These are phyloP conservation scores for Quercus rubra DNA, from an alignment of 306 rosid genomes.

Conservation along the genomic window DNA sequence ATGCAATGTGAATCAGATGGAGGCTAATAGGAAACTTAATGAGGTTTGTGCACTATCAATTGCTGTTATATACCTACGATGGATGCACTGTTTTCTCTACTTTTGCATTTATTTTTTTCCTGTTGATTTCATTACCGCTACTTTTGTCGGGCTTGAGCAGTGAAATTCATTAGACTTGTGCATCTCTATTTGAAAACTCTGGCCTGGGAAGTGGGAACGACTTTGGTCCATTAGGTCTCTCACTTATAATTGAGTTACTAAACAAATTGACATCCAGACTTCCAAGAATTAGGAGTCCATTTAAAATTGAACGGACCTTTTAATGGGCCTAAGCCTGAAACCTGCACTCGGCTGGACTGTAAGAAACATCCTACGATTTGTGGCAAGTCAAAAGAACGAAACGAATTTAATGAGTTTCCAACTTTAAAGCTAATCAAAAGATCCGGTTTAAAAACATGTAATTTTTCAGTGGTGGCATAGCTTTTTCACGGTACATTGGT, in stretches of 20 bases:
- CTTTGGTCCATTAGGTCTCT: no score
- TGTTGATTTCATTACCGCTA: not conserved
- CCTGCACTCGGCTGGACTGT: not conserved
- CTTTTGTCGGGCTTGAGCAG: not conserved
- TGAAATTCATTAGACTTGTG: no score
- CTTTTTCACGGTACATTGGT: no score
- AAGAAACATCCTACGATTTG: not conserved
- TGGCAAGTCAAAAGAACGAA: not conserved
- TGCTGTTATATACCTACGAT: not conserved
- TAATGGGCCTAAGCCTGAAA: not conserved
- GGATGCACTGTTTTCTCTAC: not conserved
- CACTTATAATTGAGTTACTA: no score
- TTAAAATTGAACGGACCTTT: not conserved
- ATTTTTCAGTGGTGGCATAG: no score
- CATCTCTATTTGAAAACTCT: no score
- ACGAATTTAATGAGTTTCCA: no score
- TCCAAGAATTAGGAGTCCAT: not conserved
- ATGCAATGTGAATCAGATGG: not conserved
- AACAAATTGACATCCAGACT: no score
- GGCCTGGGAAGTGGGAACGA: no score
- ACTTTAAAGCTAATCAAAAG: no score
- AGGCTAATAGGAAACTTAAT: not conserved
- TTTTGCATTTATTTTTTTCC: not conserved
- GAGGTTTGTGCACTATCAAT: not conserved
- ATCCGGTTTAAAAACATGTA: no score